Evolutionary conservation across 2,329 filamentous ascomycete species (phyloP).

Genomic region (Nothophaeocryptopus gaeumannii): DNA sequence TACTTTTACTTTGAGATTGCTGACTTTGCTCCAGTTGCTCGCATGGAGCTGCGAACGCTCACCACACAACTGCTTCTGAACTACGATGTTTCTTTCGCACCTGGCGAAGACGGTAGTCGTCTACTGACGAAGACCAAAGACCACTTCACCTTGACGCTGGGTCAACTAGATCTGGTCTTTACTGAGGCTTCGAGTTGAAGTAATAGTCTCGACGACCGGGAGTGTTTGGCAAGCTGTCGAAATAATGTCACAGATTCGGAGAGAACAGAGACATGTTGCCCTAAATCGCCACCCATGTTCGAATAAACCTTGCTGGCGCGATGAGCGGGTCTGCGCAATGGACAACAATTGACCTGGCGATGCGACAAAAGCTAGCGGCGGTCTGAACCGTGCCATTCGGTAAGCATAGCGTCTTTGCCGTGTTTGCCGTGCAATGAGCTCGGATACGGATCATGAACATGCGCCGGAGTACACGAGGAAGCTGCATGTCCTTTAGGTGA

Average conservation of each 20-base stretch:
- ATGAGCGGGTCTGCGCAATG: background rate
- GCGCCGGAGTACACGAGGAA: background rate
- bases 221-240: no score
- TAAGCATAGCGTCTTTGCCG: background rate
- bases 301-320: no score
- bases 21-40: slow-evolving; percentile 29
- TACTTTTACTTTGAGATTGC: background rate
- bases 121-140: slow-evolving; percentile 36
- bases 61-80: slow-evolving; percentile 36
- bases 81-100: slow-evolving; percentile 39
- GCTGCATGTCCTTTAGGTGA: no score
- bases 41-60: slow-evolving; percentile 38
- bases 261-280: no score
- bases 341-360: slow-evolving; percentile 1
- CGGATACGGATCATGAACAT: background rate
- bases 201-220: background rate
- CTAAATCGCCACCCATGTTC: no score
- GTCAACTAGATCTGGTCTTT: slow-evolving; percentile 21
- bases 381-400: slow-evolving; percentile 3
- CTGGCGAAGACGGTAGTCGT: slow-evolving; percentile 35
- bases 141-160: slow-evolving; percentile 36
- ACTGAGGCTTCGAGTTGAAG: slow-evolving; percentile 14
- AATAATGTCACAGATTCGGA: no score
- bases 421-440: slow-evolving; percentile 1
- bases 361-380: slow-evolving; percentile 2